phyloP scores from a whole-genome alignment of 768 basidiomycete species.

The Russula lepida region DNA sequence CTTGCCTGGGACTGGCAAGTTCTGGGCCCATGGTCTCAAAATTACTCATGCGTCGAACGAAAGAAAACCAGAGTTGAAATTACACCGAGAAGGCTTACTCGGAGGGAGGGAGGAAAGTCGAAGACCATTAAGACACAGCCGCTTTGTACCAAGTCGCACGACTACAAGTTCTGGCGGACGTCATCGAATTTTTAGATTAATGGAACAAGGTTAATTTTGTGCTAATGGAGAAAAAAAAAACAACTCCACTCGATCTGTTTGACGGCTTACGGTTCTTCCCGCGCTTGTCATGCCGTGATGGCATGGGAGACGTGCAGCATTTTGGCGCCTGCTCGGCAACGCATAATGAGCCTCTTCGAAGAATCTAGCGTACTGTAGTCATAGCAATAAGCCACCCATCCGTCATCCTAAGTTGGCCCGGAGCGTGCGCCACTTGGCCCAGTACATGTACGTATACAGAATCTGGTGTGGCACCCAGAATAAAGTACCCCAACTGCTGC shows the following conservation, averaged over 20 bases:
- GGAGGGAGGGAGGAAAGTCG: not conserved
- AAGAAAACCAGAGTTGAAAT: not conserved
- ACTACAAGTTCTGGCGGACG: not conserved
- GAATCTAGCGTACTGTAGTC: not conserved
- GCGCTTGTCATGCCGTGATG: not conserved
- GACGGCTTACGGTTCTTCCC: not conserved
- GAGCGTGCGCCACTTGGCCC: not conserved
- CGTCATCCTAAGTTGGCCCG: not conserved
- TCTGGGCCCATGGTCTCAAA: not conserved
- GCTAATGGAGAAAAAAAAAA: not conserved
- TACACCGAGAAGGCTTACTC: not conserved
- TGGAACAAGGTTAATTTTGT: not conserved
- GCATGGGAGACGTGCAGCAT: not conserved
- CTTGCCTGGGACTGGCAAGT: not conserved
- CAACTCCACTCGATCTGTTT: not conserved
- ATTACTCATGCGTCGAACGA: not conserved
- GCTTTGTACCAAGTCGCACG: not conserved
- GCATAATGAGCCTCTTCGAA: not conserved
- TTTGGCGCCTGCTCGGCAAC: not conserved
- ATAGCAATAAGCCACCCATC: not conserved
- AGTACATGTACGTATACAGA: not conserved
- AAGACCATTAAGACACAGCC: conserved; percentile 25
- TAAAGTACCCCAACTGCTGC: not conserved
- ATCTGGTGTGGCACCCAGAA: not conserved
- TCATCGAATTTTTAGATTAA: not conserved